Percentiles rank a stretch among this genome's conserved stretches.
Conservation (phyloP, 805 yeast species). For the Dipodascus albidus region DNA sequence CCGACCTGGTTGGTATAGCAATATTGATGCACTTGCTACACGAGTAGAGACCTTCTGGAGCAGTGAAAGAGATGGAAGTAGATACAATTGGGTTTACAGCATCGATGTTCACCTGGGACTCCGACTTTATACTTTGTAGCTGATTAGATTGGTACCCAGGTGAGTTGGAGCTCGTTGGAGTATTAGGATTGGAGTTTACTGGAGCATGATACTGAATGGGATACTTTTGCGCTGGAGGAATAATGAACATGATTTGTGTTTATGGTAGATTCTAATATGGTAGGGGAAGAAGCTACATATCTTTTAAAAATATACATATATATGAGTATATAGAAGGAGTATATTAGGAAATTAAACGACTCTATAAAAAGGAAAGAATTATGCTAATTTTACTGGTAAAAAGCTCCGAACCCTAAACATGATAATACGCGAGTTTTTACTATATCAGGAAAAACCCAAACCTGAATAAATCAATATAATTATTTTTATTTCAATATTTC, state of each 20-base stretch:
- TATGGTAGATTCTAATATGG: no score
- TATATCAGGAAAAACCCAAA: neutral
- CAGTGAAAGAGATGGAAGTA: neutral
- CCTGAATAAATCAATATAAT: neutral
- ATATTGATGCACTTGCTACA: neutral
- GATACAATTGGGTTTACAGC: neutral
- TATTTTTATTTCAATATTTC: no score
- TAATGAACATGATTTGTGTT: neutral
- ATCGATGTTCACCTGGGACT: neutral
- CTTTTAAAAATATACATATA: no score
- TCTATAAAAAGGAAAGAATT: neutral
- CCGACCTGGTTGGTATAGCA: neutral
- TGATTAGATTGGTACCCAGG: neutral
- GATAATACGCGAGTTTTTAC: neutral
- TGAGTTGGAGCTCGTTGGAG: neutral
- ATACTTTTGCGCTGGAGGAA: neutral
- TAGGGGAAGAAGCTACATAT: no score
- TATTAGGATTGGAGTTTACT: neutral
- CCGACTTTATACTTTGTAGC: neutral
- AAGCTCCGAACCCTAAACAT: neutral
- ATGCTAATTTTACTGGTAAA: no score
- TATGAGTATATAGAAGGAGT: no score
- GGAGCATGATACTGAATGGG: neutral
- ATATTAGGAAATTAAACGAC: neutral
- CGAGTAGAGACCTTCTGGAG: neutral